Base-by-base conservation (phyloP, 1,284 basidiomycete genomes). In the Austroboletus niveus region DNA sequence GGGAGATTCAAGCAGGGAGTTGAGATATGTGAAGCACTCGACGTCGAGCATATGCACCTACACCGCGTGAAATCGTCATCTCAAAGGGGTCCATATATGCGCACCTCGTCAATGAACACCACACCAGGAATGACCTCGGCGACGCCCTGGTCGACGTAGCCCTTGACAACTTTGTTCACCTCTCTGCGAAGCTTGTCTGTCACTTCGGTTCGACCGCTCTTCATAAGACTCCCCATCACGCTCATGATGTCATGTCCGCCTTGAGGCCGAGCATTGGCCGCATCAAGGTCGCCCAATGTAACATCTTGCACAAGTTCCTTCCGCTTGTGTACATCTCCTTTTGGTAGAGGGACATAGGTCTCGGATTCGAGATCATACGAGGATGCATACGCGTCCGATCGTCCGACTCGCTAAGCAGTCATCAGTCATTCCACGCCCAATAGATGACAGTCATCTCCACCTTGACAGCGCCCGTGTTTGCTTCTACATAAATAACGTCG, bases 21-120 rank as follows among this genome's bases (percentile, higher is more conserved):
- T 99, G 47, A 99, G 82, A 74, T 97, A 99, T 8, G 96, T 98
- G 77, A 98, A 99, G 72, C 95, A 98, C 72, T 99, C 97, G 68
- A 98, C 95, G 72, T 99, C 96, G 58, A 99, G 86, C 96, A 98
- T 98, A 75, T 99, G 96, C 20, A 98, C 94, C 93, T 95, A 61
- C 17, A 30, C 30, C 14, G 12, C 11, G 8, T 54, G 34, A 53
- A 34, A 38, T 27, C 44, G 8, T 12, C 8, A 38, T 11, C 5
- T 22, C 34, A n/a, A 27, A n/a, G 31, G 31, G 17, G 17, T 17
- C 30, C 40, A 49, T 39, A 6, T 27, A 10, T 31, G 60, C 81
- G 54, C 60, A 94, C 94, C 82, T 99, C 97, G 70, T 99, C 97
- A 60, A 99, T 97, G 73, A 99, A 99, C 9, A 99, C 86, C 2